Evolutionary conservation across 2,329 filamentous ascomycete genomes (phyloP), one percentile per base, ranked within the genome.

Genomic region (Talaromyces rugulosus): DNA sequence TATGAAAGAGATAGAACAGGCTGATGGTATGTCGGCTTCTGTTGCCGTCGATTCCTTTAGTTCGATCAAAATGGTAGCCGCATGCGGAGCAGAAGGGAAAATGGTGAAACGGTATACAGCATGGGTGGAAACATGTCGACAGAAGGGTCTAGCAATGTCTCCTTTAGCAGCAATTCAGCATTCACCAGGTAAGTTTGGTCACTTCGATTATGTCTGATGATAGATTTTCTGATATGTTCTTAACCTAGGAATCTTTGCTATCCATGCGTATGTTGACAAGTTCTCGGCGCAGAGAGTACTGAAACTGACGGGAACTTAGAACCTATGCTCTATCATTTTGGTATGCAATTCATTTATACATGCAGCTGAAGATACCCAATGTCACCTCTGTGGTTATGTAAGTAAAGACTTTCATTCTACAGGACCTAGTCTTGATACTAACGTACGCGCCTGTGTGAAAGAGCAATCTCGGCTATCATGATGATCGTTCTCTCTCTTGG

Each of bases 41-140:
- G 67, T 81, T 31, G 77, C 78, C 0, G 75, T 72, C 1, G 80
- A 82, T 62, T 72, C 76, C 0, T 74, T 82, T 42, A 65, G 67
- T 1, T 75, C 78, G 0, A 76, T 81, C 23, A 74, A 78, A 11
- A 80, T 79, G 18, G 73, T 82, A 1, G 71, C 78, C 4, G 76
- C 78, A 0, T 75, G 78, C 9, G 77, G 78, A 5, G 36, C 36
- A 40, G 36, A 40, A 40, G 36, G 36, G 5, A 40, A n/a, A 40
- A 40, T 40, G 36, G 36, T 14, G 36, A 40, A 40, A n/a, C 36
- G 36, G n/a, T 40, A 40, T 40, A 16, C 36, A 40, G 8, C 36
- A 40, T 40, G 36, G 36, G 36, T 40, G 36, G 36, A 40, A n/a
- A 6, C 36, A 40, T 7, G 14, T n/a, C 14, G 36, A 40, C 14